Conservation (phyloP, 306 rosid species). For the Corylus americana region DNA sequence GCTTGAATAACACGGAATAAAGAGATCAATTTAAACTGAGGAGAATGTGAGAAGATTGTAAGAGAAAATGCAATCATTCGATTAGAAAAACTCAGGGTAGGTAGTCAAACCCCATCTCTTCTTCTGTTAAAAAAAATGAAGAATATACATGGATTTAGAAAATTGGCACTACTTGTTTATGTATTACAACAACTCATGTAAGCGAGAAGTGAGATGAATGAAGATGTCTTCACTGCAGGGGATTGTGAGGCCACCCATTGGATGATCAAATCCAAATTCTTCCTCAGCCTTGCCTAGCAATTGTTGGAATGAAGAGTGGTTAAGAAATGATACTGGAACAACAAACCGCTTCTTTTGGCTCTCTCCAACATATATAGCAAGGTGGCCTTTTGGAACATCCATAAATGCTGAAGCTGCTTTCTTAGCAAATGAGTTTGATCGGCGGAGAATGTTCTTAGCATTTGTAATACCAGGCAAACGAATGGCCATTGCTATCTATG, state of each 20-base stretch:
- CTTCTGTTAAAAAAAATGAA: not conserved
- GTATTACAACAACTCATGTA: conserved; percentile 7
- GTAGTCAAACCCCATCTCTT: not conserved
- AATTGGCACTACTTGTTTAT: not conserved
- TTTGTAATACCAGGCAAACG: conserved; percentile 31
- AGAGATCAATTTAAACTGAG: not conserved
- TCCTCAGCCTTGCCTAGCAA: conserved; percentile 34
- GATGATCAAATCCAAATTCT: conserved; percentile 51
- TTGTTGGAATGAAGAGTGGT: conserved; percentile 41
- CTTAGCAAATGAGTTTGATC: conserved; percentile 26
- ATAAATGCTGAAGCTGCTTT: conserved; percentile 11
- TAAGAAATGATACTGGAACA: conserved; percentile 45
- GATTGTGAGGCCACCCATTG: conserved; percentile 49
- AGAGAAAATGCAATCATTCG: no score
- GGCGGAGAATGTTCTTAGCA: conserved; percentile 42
- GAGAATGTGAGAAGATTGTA: no score
- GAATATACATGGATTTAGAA: not conserved
- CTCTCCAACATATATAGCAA: conserved; percentile 61
- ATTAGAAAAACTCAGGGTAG: not conserved
- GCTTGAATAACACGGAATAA: not conserved
- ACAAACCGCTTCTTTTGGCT: conserved; percentile 39
- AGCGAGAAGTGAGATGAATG: conserved; percentile 31
- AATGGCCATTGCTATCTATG: conserved; percentile 20
- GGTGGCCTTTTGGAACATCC: conserved; percentile 48
- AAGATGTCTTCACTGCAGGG: conserved; percentile 49